Evolutionary conservation across 2,329 filamentous ascomycete genomes (phyloP).

Genomic region (Onygenales sp.): DNA sequence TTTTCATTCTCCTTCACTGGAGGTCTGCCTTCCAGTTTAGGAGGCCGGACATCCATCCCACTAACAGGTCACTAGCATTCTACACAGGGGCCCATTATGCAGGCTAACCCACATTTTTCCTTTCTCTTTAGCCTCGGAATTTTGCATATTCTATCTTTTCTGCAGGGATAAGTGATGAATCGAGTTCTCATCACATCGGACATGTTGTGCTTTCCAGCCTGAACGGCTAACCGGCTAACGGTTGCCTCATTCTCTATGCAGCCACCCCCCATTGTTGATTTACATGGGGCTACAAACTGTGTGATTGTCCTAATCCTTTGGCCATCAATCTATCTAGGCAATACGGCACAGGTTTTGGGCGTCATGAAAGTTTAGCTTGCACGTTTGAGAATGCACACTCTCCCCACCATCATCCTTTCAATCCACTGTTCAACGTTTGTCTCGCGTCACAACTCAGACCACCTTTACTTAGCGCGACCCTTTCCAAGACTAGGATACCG

Average conservation of each 20-base stretch:
- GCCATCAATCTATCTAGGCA: neutral
- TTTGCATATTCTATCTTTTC: neutral
- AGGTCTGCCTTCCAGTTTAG: neutral
- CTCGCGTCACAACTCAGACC: neutral
- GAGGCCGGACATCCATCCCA: neutral
- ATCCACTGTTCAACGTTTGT: neutral
- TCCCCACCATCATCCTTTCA: neutral
- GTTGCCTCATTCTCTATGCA: neutral
- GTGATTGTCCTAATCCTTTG: neutral
- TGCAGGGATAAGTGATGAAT: neutral
- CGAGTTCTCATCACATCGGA: neutral
- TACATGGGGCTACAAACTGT: neutral
- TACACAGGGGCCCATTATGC: neutral
- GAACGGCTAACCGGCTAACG: neutral
- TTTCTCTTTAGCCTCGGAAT: neutral
- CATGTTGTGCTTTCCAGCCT: neutral
- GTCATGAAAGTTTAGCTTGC: neutral
- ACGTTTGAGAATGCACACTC: neutral
- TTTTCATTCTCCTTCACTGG: neutral
- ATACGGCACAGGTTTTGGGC: neutral
- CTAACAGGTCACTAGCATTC: neutral
- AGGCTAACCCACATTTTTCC: neutral
- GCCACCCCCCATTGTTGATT: neutral
- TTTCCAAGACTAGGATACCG: neutral
- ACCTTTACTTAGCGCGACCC: neutral